Evolutionary conservation across 1,139 yeast genomes (phyloP).

Genomic region (Cylindricascospora bacillispora): DNA sequence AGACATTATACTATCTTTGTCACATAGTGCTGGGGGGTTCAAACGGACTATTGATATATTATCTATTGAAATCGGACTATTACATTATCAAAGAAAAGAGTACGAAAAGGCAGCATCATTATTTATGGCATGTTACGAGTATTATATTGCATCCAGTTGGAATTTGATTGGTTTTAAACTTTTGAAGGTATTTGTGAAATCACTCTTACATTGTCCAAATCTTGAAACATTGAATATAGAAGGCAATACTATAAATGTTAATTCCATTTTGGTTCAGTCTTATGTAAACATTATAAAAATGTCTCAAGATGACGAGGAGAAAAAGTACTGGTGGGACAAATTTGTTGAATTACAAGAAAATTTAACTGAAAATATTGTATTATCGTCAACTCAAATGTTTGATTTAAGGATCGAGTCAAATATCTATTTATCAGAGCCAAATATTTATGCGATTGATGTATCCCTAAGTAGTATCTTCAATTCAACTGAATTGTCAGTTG

Average conservation of each 20-base stretch:
- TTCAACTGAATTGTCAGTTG: conserved; percentile 11
- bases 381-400: conserved; percentile 17
- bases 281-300: conserved; percentile 19
- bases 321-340: conserved; percentile 18
- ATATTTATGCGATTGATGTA: conserved; percentile 15
- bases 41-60: conserved; percentile 59
- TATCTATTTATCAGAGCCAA: conserved; percentile 8
- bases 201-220: conserved; percentile 35
- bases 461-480: conserved; percentile 9
- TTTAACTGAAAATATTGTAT: conserved; percentile 11
- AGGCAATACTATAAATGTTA: conserved; percentile 16
- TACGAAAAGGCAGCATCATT: conserved; percentile 51
- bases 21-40: conserved; percentile 15
- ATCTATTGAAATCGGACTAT: conserved; percentile 68
- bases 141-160: conserved; percentile 65
- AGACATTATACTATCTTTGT: conserved; percentile 12
- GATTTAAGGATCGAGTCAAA: conserved; percentile 6
- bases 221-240: conserved; percentile 15
- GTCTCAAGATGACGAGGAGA: conserved; percentile 9
- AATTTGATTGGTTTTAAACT: conserved; percentile 52
- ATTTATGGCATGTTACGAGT: conserved; percentile 54
- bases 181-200: conserved; percentile 53
- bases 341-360: conserved; percentile 13
- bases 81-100: conserved; percentile 47
- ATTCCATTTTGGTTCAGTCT: conserved; percentile 20